Evolutionary conservation across 768 basidiomycete species (phyloP).

Genomic region (Suillus decipiens): DNA sequence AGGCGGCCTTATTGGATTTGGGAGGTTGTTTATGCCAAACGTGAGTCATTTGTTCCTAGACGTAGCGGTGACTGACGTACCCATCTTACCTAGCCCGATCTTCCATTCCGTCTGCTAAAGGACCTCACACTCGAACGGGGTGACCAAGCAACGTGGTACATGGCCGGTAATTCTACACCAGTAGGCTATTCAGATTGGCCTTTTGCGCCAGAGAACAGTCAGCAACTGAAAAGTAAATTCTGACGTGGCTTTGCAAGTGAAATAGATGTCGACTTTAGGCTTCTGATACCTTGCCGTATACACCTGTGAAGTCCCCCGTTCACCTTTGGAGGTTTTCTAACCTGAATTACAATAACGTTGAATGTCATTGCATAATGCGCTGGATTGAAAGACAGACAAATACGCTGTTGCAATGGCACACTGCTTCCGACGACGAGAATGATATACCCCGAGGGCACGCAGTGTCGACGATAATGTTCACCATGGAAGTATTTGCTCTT

Average conservation of each 20-base stretch:
- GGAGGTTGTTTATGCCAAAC: conserved; percentile 39
- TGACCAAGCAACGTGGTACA: conserved; percentile 26
- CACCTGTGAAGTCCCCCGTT: too few species aligned
- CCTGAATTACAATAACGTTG: not conserved
- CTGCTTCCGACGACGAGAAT: too few species aligned
- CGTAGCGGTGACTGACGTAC: not conserved
- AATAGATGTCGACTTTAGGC: not conserved
- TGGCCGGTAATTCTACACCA: conserved; percentile 23
- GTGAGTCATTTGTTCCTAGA: conserved; percentile 27
- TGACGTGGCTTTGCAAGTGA: not conserved
- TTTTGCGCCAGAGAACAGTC: conserved; percentile 18
- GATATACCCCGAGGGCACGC: too few species aligned
- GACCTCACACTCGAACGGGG: conserved; percentile 21
- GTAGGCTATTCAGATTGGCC: conserved; percentile 34
- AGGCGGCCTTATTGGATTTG: conserved; percentile 38
- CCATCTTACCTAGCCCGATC: conserved; percentile 27
- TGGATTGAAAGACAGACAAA: too few species aligned
- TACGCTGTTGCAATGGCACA: too few species aligned
- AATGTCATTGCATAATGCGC: too few species aligned
- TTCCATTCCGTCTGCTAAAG: conserved; percentile 30
- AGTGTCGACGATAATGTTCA: too few species aligned
- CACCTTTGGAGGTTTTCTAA: too few species aligned
- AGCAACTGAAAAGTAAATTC: not conserved
- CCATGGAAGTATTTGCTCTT: too few species aligned
- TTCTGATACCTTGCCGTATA: too few species aligned